Evolutionary conservation across 805 yeast species (phyloP), one percentile per base, ranked within the genome.

Genomic region (Metschnikowia sp.): DNA sequence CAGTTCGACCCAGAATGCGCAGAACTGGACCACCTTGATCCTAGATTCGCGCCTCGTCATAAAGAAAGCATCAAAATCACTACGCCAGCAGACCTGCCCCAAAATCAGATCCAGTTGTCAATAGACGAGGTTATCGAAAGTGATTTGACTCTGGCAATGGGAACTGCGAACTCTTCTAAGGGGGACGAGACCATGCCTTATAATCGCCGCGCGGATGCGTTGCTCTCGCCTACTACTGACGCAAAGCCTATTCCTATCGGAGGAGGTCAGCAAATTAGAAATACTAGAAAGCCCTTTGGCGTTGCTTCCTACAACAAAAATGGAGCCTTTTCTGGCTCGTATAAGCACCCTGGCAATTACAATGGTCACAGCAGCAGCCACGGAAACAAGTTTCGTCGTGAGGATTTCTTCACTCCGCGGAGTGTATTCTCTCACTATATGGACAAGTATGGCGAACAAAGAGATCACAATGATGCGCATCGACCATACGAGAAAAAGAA

Each of bases 371-470:
- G 42, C 32, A 36, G 30, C 19, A 37, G 46, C 18, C 44, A 46
- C 3, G 54, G 52, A 9, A 26, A 30, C 40, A 66, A 62, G 42
- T 83, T 78, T 57, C 80, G 80, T 54, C 74, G 92, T 43, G 84
- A 82, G 56, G 92, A 86, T 60, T 83, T 77, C 55, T 86, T 85
- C 61, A 86, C 94, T 3, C 94, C 94, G 3, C 86, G 85, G 46
- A 81, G 90, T 26, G 84, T 82, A 6, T 78, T 82, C 57, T 80
- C 78, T 48, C 84, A 82, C 53, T 85, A 83, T 61, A 78, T 85
- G 85, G 88, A 81, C 53, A 82, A 83, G 52, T 72, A 71, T 50
- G 72, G 83, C 66, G 66, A 77, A 69, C 63, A 72, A 54, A 61
- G 69, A 60, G 59, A 59, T 33, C 53, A 46, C 10, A 51, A 50